Evolutionary conservation across 345 rosid species (phyloP), one percentile per base, ranked within the genome.

Genomic region (Aquilaria sinensis): DNA sequence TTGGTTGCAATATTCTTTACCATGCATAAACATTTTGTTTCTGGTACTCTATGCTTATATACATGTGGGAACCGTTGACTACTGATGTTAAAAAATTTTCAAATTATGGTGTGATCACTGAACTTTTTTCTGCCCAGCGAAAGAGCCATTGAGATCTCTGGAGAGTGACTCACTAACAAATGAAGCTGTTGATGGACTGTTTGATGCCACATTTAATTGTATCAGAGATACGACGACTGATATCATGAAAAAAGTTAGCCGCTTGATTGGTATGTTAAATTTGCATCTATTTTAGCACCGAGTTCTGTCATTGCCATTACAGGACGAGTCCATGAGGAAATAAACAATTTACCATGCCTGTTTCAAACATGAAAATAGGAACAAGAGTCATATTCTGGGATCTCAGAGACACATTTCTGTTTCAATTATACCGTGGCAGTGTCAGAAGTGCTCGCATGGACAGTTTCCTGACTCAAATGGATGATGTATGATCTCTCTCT

Each of bases 331-430:
- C 2, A 4, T 4, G 9, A 31, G 2, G 48, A 31, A 10, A 31
- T 48, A n/a, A 14, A 33, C 16, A 11, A 55, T 49, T 68, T 50
- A 49, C 58, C 60, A 48, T 47, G 43, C 30, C 51, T 56, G 65
- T 10, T 45, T 57, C 64, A 6, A 53, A 31, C 53, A 29, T 59
- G 60, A 56, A 58, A 67, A 60, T 72, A 93, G 99, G 99, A 62
- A 80, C 87, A 59, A 84, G 88, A 74, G 79, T 81, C 54, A 82
- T 88, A 51, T 90, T 88, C 72, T 90, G 97, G 97, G 99, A 94
- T 76, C 82, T 94, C 62, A 83, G 88, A 77, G 92, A 88, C 66
- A 72, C 62, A 64, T 82, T 90, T 75, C 80, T 94, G 70, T 75
- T 77, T 49, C 80, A 76, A 62, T 63, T 90, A 72, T 94, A 94